Conservation (phyloP, 1,284 basidiomycete genomes). For the Volvariella volvacea region DNA sequence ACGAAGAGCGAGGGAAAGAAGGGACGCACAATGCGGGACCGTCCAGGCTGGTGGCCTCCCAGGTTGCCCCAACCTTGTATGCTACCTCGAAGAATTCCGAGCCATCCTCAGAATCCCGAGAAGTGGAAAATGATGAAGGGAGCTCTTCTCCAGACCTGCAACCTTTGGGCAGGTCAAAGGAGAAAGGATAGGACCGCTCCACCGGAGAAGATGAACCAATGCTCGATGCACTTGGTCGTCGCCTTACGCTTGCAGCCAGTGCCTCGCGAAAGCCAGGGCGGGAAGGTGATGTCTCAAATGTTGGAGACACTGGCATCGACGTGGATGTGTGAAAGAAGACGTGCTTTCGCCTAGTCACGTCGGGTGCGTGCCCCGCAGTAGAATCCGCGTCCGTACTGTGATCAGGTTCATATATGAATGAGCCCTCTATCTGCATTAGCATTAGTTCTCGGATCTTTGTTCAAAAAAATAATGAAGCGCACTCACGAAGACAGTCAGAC, state of each 20-base stretch:
- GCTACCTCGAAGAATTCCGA: constrained; percentile 35
- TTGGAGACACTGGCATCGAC: constrained; percentile 35
- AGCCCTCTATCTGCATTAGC: constrained; percentile 49
- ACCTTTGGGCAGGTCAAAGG: constrained; percentile 49
- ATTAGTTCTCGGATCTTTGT: constrained; percentile 1
- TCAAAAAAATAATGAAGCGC: constrained; percentile 2
- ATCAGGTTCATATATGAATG: constrained; percentile 41
- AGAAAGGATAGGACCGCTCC: constrained; percentile 46
- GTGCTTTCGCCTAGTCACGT: constrained; percentile 35
- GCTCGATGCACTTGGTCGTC: constrained; percentile 34
- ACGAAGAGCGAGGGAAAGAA: constrained; percentile 6
- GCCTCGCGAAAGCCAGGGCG: constrained; percentile 47
- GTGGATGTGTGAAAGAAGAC: constrained; percentile 51
- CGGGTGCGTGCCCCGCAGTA: constrained; percentile 13
- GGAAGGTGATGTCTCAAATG: constrained; percentile 27
- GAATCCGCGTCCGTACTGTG: constrained; percentile 20
- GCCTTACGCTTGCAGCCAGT: constrained; percentile 27
- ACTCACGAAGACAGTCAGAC: constrained; percentile 50
- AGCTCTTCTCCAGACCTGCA: constrained; percentile 47
- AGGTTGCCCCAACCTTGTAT: constrained; percentile 51
- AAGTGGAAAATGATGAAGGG: constrained; percentile 47
- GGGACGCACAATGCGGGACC: constrained; percentile 42
- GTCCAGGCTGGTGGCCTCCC: constrained; percentile 48
- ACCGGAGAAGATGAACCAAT: constrained; percentile 23
- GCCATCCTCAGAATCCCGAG: constrained; percentile 15